Evolutionary conservation across 2,329 filamentous ascomycete genomes (phyloP).

Genomic region (Aspergillus sp.): DNA sequence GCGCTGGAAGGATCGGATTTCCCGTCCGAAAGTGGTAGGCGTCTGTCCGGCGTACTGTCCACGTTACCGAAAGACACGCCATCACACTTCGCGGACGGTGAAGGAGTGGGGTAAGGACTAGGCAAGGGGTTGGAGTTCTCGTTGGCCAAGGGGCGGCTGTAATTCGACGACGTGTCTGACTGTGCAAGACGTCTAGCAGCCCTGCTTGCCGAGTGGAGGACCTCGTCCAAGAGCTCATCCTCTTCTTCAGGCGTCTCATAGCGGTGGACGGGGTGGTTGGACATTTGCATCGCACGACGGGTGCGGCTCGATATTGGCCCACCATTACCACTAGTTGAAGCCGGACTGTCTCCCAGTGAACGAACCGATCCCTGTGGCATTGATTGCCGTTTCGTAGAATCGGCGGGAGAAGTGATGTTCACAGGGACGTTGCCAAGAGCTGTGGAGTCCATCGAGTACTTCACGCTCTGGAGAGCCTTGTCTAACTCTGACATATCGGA

Average conservation of each 20-base stretch:
- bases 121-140: slow-evolving; percentile 32
- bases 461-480: slow-evolving; percentile 60
- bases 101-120: slow-evolving; percentile 68
- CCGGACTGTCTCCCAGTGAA: slow-evolving; percentile 28
- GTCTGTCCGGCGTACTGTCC: slow-evolving; percentile 54
- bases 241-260: slow-evolving; percentile 97
- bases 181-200: slow-evolving; percentile 70
- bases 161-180: slow-evolving; percentile 55
- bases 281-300: slow-evolving; percentile 69
- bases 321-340: slow-evolving; percentile 24
- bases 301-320: slow-evolving; percentile 74
- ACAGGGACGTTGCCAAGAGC: slow-evolving; percentile 38
- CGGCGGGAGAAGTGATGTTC: slow-evolving; percentile 33
- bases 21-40: slow-evolving; percentile 66
- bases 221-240: slow-evolving; percentile 92
- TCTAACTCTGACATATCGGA: slow-evolving; percentile 62
- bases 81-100: slow-evolving; percentile 80
- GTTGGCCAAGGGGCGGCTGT: slow-evolving; percentile 39
- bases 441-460: slow-evolving; percentile 56
- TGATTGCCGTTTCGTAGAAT: slow-evolving; percentile 38
- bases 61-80: slow-evolving; percentile 69
- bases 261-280: slow-evolving; percentile 71
- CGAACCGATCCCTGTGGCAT: slow-evolving; percentile 37
- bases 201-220: slow-evolving; percentile 71
- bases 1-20: slow-evolving; percentile 51